Evolutionary conservation across 2,329 filamentous ascomycete species (phyloP).

Genomic region (Colletotrichum limetticola): DNA sequence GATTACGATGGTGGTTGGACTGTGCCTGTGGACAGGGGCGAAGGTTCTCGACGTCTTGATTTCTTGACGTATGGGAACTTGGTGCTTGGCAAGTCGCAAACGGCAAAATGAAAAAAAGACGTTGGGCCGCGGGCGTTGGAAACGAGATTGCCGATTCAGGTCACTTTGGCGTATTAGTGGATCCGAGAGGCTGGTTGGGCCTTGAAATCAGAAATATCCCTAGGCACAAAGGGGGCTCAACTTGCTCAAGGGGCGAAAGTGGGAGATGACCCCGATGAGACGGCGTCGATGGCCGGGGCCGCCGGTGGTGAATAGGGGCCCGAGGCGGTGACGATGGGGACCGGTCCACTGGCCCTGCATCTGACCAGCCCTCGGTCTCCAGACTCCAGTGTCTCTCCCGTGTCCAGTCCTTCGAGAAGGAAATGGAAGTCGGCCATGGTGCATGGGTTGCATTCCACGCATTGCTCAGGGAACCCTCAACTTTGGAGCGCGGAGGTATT

Average conservation of each 20-base stretch:
- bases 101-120: background rate
- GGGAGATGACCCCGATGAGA: slow-evolving; percentile 26
- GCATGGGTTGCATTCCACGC: slow-evolving; percentile 13
- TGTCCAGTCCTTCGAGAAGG: slow-evolving; percentile 29
- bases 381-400: background rate
- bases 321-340: slow-evolving; percentile 27
- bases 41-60: background rate
- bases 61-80: background rate
- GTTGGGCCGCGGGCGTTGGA: background rate
- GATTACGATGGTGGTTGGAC: background rate
- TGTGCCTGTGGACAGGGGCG: background rate
- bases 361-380: background rate
- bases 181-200: slow-evolving; percentile 17
- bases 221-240: slow-evolving; percentile 13
- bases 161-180: slow-evolving; percentile 25
- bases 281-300: slow-evolving; percentile 22
- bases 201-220: slow-evolving; percentile 20
- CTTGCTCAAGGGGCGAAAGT: slow-evolving; percentile 18
- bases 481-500: slow-evolving; percentile 1
- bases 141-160: slow-evolving; percentile 33
- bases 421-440: slow-evolving; percentile 4
- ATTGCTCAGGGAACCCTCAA: background rate
- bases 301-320: slow-evolving; percentile 29
- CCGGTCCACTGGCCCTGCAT: slow-evolving; percentile 6
- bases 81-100: background rate